Evolutionary conservation across 2,329 filamentous ascomycete species (phyloP).

Genomic region (Fonsecaea monophora): DNA sequence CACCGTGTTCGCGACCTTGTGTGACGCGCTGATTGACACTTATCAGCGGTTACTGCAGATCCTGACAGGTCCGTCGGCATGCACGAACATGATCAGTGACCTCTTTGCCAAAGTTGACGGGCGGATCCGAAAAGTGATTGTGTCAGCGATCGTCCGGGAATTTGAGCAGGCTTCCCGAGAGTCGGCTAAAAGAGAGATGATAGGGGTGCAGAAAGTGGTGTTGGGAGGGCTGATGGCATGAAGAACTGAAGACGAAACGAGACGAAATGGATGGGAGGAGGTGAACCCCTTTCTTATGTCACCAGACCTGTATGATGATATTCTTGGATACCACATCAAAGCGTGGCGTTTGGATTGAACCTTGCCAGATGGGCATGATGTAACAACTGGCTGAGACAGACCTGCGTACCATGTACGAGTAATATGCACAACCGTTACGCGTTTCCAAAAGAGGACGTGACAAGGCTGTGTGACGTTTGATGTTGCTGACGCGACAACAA

Average conservation of each 20-base stretch:
- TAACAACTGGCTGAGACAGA: neutral
- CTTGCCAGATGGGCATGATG: neutral
- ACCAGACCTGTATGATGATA: slow-evolving; percentile 8
- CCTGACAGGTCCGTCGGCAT: slow-evolving; percentile 76
- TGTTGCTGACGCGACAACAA: neutral
- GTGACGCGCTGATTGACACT: slow-evolving; percentile 91
- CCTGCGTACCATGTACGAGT: neutral
- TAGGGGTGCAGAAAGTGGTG: slow-evolving; percentile 85
- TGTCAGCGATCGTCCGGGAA: slow-evolving; percentile 85
- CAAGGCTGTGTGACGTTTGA: slow-evolving; percentile 1
- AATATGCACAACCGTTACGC: slow-evolving; percentile 10
- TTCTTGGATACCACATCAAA: slow-evolving; percentile 30
- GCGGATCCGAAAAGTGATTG: slow-evolving; percentile 83
- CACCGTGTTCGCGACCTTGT: slow-evolving; percentile 93
- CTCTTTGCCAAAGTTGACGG: slow-evolving; percentile 89
- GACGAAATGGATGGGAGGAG: neutral
- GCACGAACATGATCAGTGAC: slow-evolving; percentile 74
- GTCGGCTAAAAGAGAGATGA: slow-evolving; percentile 79
- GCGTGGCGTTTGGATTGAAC: slow-evolving; percentile 22
- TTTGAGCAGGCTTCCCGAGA: slow-evolving; percentile 86
- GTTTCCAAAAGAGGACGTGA: slow-evolving; percentile 1
- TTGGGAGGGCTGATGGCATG: slow-evolving; percentile 77
- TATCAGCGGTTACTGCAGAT: slow-evolving; percentile 81
- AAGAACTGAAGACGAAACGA: slow-evolving; percentile 9
- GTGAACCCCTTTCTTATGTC: neutral